Evolutionary conservation across 257 asterid species (phyloP), one percentile per base, ranked within the genome.

Genomic region (Mentha longifolia): DNA sequence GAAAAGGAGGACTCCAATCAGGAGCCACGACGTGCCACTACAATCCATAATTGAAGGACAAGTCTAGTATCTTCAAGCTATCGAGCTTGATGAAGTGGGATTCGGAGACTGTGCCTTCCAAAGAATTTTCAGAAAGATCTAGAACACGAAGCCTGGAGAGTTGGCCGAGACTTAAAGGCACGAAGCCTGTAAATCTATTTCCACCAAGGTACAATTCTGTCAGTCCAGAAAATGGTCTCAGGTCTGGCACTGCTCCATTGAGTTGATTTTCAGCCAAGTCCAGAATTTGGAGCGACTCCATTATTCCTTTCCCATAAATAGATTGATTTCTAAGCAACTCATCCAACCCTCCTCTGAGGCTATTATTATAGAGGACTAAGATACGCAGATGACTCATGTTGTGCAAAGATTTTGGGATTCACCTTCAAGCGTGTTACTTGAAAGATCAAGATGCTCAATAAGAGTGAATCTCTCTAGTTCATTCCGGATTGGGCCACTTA

Each of bases 1-100:
- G 81, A 20, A 74, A 84, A 54, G 77, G 78, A 11, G 77, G 82
- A 16, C 3, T 15, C 81, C 88, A 81, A 58, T 61, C 56, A 0
- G 60, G 33, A 6, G 43, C 56, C 0, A 77, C 15, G 14, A 74
- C 20, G n/a, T n/a, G n/a, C 4, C 73, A 28, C 46, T 43, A 14
- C 65, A 83, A 65, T 0, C 37, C 37, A 33, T 54, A 43, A 55
- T 77, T 83, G 65, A 13, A 65, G 42, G 78, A 79, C 11, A 84
- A 69, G 54, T 68, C 74, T 33, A 81, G 20, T 7, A 0, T 6
- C 14, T 67, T 72, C 46, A 84, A 61, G 30, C 57, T 62, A 19
- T 33, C 13, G 20, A 79, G 81, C 6, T 74, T 76, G 3, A 37
- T 46, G 8, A 84, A 49, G 55, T 77, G 76, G 15, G 73, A n/a